phyloP scores from a whole-genome alignment of 345 rosid genomes.

The Garcia nutans region DNA sequence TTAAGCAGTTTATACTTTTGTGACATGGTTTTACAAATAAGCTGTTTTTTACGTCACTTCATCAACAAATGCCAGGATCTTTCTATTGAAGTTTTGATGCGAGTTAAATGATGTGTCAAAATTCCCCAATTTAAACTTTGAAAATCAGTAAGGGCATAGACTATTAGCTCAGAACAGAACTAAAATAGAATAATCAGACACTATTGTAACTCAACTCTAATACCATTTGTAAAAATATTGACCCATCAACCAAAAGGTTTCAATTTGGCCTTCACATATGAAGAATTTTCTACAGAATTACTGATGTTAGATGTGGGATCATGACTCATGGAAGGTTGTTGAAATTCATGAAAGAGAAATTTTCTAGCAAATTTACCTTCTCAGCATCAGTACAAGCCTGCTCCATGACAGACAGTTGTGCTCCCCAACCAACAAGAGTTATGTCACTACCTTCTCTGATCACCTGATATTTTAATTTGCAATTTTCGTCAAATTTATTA shows the following conservation, averaged over 20 bases:
- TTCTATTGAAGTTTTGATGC: neutral
- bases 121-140: neutral
- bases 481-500: conserved; percentile 20
- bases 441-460: conserved; percentile 82
- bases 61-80: neutral
- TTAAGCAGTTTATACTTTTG: neutral
- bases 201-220: neutral
- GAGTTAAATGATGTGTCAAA: neutral
- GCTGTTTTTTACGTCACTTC: neutral
- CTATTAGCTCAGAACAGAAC: neutral
- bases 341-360: neutral
- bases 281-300: neutral
- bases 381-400: conserved; percentile 80
- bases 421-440: conserved; percentile 95
- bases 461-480: conserved; percentile 44
- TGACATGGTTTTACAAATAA: neutral
- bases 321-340: neutral
- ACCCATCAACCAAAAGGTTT: neutral
- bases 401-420: conserved; percentile 82
- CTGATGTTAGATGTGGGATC: neutral
- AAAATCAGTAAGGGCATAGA: neutral
- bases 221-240: neutral
- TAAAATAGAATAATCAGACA: neutral
- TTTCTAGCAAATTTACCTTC: conserved; percentile 37
- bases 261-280: neutral